Evolutionary conservation across 305 asterid genomes (phyloP).

Genomic region (Rubia tinctorum): DNA sequence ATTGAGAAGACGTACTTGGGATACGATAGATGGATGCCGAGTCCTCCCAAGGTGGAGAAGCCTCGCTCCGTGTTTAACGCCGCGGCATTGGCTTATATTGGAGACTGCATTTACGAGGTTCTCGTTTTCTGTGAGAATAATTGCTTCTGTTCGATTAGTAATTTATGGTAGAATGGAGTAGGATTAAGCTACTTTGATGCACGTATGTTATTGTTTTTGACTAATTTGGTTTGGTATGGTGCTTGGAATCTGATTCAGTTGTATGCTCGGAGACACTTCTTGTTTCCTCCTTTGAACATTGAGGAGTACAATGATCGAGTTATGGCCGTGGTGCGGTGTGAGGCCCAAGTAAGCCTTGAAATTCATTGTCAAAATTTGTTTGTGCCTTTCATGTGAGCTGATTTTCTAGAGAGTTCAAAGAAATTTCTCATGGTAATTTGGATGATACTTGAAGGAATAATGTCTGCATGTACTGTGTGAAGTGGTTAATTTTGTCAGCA

Average conservation of each 20-base stretch:
- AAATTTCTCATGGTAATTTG: background rate
- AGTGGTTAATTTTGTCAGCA: background rate
- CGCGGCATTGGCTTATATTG: conserved; percentile 86
- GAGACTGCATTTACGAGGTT: conserved; percentile 93
- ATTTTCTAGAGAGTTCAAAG: background rate
- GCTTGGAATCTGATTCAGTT: conserved; percentile 48
- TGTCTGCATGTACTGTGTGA: background rate
- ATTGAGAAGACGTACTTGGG: conserved; percentile 53
- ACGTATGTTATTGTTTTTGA: background rate
- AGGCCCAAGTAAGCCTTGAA: conserved; percentile 69
- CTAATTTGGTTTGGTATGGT: background rate
- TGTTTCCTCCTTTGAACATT: conserved; percentile 76
- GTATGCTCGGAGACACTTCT: conserved; percentile 89
- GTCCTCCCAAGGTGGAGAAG: conserved; percentile 75
- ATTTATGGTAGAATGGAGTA: background rate
- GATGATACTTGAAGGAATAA: background rate
- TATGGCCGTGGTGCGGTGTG: conserved; percentile 98
- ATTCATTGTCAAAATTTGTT: background rate
- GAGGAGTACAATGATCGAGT: conserved; percentile 85
- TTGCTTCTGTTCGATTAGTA: background rate
- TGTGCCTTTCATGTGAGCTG: background rate
- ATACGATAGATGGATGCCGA: conserved; percentile 78
- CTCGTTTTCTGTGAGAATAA: background rate
- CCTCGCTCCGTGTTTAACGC: conserved; percentile 86
- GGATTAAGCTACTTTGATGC: background rate